These are phyloP conservation scores for Thielaviopsis punctulata DNA, from an alignment of 2,329 filamentous ascomycete species.

Conservation along the genomic window DNA sequence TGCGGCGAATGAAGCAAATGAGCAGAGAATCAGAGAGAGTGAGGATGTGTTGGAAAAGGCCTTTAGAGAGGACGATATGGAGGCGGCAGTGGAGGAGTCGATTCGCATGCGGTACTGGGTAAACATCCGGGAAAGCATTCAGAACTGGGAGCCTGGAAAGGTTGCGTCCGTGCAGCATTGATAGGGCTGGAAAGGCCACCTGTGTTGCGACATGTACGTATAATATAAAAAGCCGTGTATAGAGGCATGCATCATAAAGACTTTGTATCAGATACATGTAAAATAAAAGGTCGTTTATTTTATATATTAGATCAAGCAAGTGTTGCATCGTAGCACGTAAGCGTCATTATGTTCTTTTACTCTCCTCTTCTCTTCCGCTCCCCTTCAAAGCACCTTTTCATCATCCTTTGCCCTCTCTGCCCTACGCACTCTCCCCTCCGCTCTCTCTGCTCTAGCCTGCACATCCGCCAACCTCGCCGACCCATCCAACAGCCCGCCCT, in stretches of 20 bases:
- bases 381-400: conserved; percentile 22
- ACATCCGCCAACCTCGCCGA: conserved; percentile 54
- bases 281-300: too few species aligned
- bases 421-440: conserved; percentile 48
- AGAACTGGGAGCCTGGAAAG: conserved; percentile 71
- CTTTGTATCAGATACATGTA: too few species aligned
- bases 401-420: conserved; percentile 41
- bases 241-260: too few species aligned
- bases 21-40: conserved; percentile 44
- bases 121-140: conserved; percentile 64
- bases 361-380: too few species aligned
- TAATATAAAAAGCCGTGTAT: too few species aligned
- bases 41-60: conserved; percentile 44
- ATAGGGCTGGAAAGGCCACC: too few species aligned
- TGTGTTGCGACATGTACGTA: too few species aligned
- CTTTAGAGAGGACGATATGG: conserved; percentile 49
- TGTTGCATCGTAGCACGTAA: too few species aligned
- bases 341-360: too few species aligned
- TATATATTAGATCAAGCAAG: too few species aligned
- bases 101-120: conserved; percentile 78
- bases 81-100: conserved; percentile 51
- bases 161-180: conserved; percentile 35
- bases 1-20: conserved; percentile 46
- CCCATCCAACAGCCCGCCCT: conserved; percentile 49
- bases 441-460: conserved; percentile 47